A percentile compares a stretch with the other conserved stretches of the same genome.
Conservation (phyloP, 495 filamentous ascomycete species). For the Penicillium salamii region DNA sequence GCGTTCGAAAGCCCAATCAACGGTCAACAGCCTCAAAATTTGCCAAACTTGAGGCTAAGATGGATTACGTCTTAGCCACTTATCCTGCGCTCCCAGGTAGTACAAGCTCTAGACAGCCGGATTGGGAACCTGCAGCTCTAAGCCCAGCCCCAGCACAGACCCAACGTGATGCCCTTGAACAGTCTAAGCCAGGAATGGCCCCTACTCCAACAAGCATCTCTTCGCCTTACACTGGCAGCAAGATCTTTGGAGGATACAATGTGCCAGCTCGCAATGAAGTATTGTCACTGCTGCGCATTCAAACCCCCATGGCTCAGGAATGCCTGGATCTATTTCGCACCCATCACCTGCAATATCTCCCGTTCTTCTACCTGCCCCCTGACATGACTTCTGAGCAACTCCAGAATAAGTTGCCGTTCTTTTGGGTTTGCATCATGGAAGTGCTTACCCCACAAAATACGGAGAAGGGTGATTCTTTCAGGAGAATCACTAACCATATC, state of each 20-base stretch:
- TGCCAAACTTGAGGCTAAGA: slow-evolving; percentile 47
- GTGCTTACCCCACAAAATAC: slow-evolving; percentile 29
- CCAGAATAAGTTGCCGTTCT: slow-evolving; percentile 44
- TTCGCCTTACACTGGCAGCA: slow-evolving; percentile 14
- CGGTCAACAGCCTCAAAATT: slow-evolving; percentile 27
- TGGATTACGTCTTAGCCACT: slow-evolving; percentile 35
- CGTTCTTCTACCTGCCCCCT: slow-evolving; percentile 44
- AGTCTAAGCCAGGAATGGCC: neutral
- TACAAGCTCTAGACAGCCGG: slow-evolving; percentile 5
- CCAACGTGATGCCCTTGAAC: slow-evolving; percentile 3
- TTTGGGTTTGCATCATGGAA: slow-evolving; percentile 56
- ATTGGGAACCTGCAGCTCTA: slow-evolving; percentile 15
- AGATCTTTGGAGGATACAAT: neutral
- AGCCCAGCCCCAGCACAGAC: slow-evolving; percentile 3
- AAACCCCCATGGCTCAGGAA: slow-evolving; percentile 36
- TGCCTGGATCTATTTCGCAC: slow-evolving; percentile 39
- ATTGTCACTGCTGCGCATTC: slow-evolving; percentile 15
- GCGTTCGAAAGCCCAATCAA: slow-evolving; percentile 31
- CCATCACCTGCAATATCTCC: slow-evolving; percentile 39
- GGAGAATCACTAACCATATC: slow-evolving; percentile 38
- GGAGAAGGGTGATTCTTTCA: slow-evolving; percentile 33
- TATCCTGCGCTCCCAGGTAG: slow-evolving; percentile 30
- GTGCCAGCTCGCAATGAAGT: slow-evolving; percentile 4
- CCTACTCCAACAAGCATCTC: slow-evolving; percentile 8
- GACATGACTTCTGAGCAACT: slow-evolving; percentile 46